A percentile compares a stretch with the other conserved stretches of the same genome.
Conservation (phyloP, 2,329 filamentous ascomycete genomes). For the Hypomyces rosellus region DNA sequence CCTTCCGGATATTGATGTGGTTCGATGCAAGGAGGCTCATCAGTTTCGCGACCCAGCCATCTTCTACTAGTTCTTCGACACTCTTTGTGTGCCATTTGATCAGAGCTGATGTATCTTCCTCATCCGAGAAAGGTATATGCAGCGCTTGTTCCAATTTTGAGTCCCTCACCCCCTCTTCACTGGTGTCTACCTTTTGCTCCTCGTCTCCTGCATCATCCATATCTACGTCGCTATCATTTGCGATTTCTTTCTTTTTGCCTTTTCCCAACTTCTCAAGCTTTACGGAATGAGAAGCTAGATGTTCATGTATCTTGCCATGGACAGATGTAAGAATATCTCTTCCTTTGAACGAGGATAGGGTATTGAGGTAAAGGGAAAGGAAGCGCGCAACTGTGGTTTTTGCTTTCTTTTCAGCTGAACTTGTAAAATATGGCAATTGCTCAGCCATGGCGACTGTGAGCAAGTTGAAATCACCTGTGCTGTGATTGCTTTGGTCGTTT, state of each 20-base stretch:
- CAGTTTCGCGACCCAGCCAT: constrained; percentile 64
- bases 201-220: constrained; percentile 5
- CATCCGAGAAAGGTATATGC: constrained; percentile 38
- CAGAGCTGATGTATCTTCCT: constrained; percentile 47
- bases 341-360: constrained; percentile 46
- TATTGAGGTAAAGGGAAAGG: constrained; percentile 51
- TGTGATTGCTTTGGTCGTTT: constrained; percentile 15
- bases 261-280: constrained; percentile 18
- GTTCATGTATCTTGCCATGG: constrained; percentile 26
- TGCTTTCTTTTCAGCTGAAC: constrained; percentile 38
- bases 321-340: constrained; percentile 18
- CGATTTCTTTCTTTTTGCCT: constrained; percentile 11
- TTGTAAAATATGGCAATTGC: constrained; percentile 66
- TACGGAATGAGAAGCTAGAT: constrained; percentile 21
- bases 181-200: constrained; percentile 1
- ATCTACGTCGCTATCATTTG: constrained; percentile 13
- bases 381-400: constrained; percentile 49
- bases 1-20: constrained; percentile 68
- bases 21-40: constrained; percentile 70
- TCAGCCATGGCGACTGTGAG: constrained; percentile 66
- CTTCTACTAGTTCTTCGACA: constrained; percentile 70
- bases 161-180: constrained; percentile 21
- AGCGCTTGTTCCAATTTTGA: constrained; percentile 49
- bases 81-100: constrained; percentile 69
- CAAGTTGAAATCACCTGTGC: constrained; percentile 43